These are phyloP conservation scores for Meyerozyma elateridarum DNA, from an alignment of 1,139 yeast species.

Conservation along the genomic window DNA sequence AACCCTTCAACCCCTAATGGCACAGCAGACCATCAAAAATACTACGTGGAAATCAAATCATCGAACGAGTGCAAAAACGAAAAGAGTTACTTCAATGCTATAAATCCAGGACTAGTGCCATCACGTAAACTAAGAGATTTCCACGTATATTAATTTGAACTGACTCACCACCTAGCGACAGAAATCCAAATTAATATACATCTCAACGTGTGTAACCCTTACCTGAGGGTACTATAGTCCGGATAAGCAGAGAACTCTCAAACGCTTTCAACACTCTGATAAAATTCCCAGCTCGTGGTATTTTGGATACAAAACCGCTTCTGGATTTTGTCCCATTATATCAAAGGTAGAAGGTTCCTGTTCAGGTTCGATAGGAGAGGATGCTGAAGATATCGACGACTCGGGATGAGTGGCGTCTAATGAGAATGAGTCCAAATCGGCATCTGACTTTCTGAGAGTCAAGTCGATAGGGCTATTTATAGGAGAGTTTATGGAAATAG, in stretches of 20 bases:
- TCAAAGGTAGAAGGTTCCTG: constrained; percentile 18
- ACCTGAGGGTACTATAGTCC: neutral
- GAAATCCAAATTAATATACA: constrained; percentile 22
- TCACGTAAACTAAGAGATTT: constrained; percentile 9
- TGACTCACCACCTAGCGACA: constrained; percentile 14
- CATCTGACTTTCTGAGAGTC: constrained; percentile 25
- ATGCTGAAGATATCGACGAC: constrained; percentile 8
- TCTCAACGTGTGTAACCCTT: constrained; percentile 5
- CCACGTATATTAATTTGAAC: constrained; percentile 26
- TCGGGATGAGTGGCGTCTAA: constrained; percentile 6
- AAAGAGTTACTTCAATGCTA: constrained; percentile 35
- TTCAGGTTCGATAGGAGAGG: constrained; percentile 9
- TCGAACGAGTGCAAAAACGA: neutral
- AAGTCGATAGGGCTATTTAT: constrained; percentile 39
- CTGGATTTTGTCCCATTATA: constrained; percentile 48
- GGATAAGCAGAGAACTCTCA: constrained; percentile 37
- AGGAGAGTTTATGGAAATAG: constrained; percentile 42
- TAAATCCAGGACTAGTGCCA: constrained; percentile 16
- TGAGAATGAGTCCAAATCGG: constrained; percentile 12
- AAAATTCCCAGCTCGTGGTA: constrained; percentile 8
- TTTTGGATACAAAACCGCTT: constrained; percentile 39
- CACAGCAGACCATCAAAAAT: constrained; percentile 4
- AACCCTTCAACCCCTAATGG: constrained; percentile 2
- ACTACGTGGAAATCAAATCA: constrained; percentile 4
- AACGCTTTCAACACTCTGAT: constrained; percentile 3